Percentiles rank a stretch among this genome's conserved stretches.
Evolutionary conservation across 2,329 filamentous ascomycete species (phyloP).

Genomic region (Thelonectria olida): DNA sequence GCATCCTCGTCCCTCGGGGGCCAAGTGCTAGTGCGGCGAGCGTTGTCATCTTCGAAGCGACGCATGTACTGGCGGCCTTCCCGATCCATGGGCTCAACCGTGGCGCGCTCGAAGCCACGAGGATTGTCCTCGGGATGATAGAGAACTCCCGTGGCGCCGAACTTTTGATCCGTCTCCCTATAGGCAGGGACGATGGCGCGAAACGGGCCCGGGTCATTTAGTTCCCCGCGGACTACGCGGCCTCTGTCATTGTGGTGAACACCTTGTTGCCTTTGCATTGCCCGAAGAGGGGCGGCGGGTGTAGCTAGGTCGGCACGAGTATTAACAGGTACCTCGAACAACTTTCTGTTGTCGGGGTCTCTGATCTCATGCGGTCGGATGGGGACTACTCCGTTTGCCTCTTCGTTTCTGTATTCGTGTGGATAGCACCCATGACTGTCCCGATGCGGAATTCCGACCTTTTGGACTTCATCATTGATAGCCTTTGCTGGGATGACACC

Average conservation of each 20-base stretch:
- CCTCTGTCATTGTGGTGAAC: conserved; percentile 2
- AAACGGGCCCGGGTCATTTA: conserved; percentile 8
- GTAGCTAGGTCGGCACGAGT: not conserved
- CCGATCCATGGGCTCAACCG: not conserved
- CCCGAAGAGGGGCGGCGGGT: too few species aligned
- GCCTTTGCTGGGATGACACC: not conserved
- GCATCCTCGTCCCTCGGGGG: conserved; percentile 18
- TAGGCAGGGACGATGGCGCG: not conserved
- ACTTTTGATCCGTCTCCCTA: fast-evolving
- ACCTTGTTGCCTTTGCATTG: too few species aligned
- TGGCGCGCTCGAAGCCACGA: not conserved
- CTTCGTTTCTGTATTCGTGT: too few species aligned
- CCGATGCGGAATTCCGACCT: too few species aligned
- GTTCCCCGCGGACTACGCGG: not conserved
- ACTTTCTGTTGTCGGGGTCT: not conserved
- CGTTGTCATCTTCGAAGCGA: conserved; percentile 9
- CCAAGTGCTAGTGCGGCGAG: conserved; percentile 11
- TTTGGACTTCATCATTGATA: not conserved
- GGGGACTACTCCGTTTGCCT: too few species aligned
- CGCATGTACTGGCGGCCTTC: conserved; percentile 11
- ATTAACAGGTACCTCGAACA: not conserved
- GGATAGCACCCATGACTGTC: too few species aligned
- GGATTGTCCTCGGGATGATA: too few species aligned
- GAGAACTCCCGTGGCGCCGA: not conserved
- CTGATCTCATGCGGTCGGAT: not conserved